Conservation (phyloP, 163 green algal species). For the Botryococcus braunii region DNA sequence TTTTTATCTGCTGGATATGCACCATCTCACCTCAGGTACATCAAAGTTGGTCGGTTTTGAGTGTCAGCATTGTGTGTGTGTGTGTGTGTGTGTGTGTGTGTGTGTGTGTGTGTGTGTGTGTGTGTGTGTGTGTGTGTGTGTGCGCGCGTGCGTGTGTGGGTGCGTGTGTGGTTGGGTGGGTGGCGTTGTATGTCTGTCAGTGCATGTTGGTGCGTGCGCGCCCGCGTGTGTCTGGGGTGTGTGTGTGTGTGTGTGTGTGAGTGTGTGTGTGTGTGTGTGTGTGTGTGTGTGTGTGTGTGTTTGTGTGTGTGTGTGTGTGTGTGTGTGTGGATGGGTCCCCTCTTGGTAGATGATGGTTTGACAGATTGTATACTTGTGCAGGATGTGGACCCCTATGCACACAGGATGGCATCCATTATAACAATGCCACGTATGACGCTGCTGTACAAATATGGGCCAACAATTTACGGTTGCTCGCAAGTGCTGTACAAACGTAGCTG, state of each 20-base stretch:
- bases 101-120: not conserved
- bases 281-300: not conserved
- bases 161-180: not conserved
- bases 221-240: not conserved
- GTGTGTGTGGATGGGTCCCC: not conserved
- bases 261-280: not conserved
- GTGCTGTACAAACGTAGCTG: too few species aligned
- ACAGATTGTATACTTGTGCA: constrained; percentile 1
- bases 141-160: not conserved
- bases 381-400: constrained; percentile 22
- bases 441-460: constrained; percentile 26
- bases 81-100: not conserved
- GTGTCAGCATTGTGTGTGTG: not conserved
- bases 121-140: not conserved
- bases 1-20: constrained; percentile 34
- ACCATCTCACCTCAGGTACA: constrained; percentile 26
- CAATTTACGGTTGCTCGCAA: not conserved
- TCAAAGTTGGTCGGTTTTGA: not conserved
- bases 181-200: not conserved
- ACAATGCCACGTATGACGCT: constrained; percentile 27
- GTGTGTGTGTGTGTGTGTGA: not conserved
- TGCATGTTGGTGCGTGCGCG: not conserved
- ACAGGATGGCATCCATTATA: constrained; percentile 29
- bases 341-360: not conserved
- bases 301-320: not conserved